These are phyloP conservation scores for Aureobasidium sp. DNA, from an alignment of 2,329 filamentous ascomycete species.

Conservation along the genomic window DNA sequence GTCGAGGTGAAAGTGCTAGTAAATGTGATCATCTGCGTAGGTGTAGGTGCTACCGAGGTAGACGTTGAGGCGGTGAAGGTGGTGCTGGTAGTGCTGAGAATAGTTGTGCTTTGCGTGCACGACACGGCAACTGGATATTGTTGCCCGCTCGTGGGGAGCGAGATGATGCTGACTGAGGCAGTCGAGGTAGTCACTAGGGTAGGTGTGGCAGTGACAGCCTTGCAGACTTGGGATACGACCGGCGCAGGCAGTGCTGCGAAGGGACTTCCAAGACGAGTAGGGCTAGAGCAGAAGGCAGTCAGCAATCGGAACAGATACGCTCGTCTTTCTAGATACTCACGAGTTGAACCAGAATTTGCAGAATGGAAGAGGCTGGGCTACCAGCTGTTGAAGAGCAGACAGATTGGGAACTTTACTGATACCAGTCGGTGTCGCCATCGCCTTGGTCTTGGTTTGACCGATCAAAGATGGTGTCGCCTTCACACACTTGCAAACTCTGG, in stretches of 20 bases:
- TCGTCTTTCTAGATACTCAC: background rate
- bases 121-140: background rate
- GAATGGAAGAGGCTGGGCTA: slow-evolving; percentile 14
- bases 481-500: slow-evolving; percentile 6
- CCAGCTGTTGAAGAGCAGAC: background rate
- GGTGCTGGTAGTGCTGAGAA: background rate
- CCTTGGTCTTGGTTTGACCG: background rate
- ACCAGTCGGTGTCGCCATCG: slow-evolving; percentile 3
- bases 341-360: slow-evolving; percentile 11
- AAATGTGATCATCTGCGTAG: background rate
- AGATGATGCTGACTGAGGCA: background rate
- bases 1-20: background rate
- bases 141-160: background rate
- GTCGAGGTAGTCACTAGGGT: background rate
- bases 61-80: background rate
- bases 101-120: background rate
- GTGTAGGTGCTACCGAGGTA: background rate
- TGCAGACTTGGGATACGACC: background rate
- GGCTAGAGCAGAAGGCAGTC: background rate
- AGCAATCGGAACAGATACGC: background rate
- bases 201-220: slow-evolving; percentile 1
- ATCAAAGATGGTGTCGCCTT: background rate
- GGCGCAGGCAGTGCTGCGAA: background rate
- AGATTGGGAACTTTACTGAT: slow-evolving; percentile 1
- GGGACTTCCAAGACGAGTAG: background rate